Conservation (phyloP, 179 eudicot genomes). For the Silene noctiflora region DNA sequence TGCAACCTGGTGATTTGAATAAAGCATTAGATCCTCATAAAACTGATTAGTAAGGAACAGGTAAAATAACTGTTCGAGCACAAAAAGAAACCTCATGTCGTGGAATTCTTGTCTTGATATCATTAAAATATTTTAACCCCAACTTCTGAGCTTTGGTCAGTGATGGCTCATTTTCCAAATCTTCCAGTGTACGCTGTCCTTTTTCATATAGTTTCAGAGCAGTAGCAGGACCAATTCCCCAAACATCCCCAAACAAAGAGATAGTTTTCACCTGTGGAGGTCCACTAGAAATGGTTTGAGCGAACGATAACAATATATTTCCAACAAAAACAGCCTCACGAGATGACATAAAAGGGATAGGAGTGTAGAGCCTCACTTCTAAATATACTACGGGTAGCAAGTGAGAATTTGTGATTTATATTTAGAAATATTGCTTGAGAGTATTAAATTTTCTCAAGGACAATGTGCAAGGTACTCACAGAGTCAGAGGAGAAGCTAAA, state of each 20-base stretch:
- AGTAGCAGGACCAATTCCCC: slow-evolving; percentile 98
- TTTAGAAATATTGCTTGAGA: neutral
- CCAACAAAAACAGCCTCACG: too few species aligned
- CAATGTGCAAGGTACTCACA: neutral
- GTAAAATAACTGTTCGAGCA: slow-evolving; percentile 2
- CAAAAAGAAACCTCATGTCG: slow-evolving; percentile 66
- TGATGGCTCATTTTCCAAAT: slow-evolving; percentile 65
- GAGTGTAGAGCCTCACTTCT: neutral
- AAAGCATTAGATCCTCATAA: slow-evolving; percentile 4
- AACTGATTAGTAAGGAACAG: slow-evolving; percentile 10
- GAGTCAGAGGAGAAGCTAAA: neutral
- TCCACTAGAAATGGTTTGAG: neutral
- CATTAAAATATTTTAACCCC: slow-evolving; percentile 88
- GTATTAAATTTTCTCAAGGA: neutral
- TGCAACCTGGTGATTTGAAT: slow-evolving; percentile 47
- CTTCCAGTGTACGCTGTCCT: slow-evolving; percentile 78
- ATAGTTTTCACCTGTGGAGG: slow-evolving; percentile 61
- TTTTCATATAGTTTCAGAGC: slow-evolving; percentile 85
- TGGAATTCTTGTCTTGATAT: slow-evolving; percentile 88
- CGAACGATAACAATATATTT: neutral
- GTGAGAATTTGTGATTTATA: neutral
- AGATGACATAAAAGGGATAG: too few species aligned
- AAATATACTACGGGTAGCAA: neutral
- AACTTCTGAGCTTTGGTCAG: slow-evolving; percentile 64
- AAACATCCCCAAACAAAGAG: slow-evolving; percentile 84